phyloP scores from a whole-genome alignment of 2,329 filamentous ascomycete genomes.

The Calonectria pteridis region DNA sequence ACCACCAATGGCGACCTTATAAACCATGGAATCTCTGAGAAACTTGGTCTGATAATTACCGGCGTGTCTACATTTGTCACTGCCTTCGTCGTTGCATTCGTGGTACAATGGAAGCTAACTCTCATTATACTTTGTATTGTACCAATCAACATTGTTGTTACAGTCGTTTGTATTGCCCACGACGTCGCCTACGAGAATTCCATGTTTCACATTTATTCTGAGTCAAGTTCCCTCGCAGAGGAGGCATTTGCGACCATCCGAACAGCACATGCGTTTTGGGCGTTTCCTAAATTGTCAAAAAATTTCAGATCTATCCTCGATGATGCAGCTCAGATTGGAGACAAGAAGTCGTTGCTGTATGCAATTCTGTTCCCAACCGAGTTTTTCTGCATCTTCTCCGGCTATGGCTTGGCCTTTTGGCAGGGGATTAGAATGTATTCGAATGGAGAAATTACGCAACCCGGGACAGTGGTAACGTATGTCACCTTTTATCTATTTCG shows the following conservation, averaged over 20 bases:
- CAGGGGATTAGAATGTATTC: constrained; percentile 62
- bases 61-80: constrained; percentile 55
- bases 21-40: constrained; percentile 60
- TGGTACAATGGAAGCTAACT: constrained; percentile 57
- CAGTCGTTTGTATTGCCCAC: constrained; percentile 51
- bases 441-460: constrained; percentile 57
- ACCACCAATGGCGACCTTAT: constrained; percentile 62
- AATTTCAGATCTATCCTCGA: constrained; percentile 59
- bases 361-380: constrained; percentile 59
- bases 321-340: constrained; percentile 53
- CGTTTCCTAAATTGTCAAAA: constrained; percentile 56
- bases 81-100: constrained; percentile 56
- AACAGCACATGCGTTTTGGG: constrained; percentile 65
- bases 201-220: constrained; percentile 58
- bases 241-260: constrained; percentile 62
- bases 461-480: constrained; percentile 61
- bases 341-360: constrained; percentile 58
- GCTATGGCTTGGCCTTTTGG: constrained; percentile 65
- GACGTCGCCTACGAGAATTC: constrained; percentile 58
- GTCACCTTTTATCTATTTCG: constrained; percentile 24
- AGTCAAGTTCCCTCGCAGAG: constrained; percentile 60
- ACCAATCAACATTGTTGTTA: constrained; percentile 57
- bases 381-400: constrained; percentile 62
- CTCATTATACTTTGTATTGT: constrained; percentile 60
- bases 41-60: constrained; percentile 57